Evolutionary conservation across 768 basidiomycete species (phyloP).

Genomic region (Aureoboletus auriporus): DNA sequence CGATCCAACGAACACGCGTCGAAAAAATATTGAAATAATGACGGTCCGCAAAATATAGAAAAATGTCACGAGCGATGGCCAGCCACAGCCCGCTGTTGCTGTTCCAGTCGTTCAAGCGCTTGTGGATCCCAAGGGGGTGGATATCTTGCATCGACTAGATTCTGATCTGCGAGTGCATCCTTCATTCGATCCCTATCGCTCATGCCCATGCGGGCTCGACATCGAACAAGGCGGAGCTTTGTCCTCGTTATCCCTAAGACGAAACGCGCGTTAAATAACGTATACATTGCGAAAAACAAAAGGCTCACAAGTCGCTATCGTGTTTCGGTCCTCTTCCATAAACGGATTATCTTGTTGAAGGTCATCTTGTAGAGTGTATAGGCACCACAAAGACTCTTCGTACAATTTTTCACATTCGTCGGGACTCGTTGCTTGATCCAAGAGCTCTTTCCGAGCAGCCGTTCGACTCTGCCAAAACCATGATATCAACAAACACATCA

Average conservation of each 20-base stretch:
- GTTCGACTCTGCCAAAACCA: constrained; percentile 67
- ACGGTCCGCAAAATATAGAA: too few relatives aligned
- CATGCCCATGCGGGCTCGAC: constrained; percentile 75
- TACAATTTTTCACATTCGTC: constrained; percentile 92
- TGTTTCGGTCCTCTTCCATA: constrained; percentile 77
- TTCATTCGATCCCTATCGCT: constrained; percentile 65
- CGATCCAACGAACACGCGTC: too few relatives aligned
- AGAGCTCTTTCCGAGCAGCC: constrained; percentile 86
- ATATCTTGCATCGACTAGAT: constrained; percentile 65
- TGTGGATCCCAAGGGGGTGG: constrained; percentile 72
- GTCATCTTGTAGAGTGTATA: constrained; percentile 90
- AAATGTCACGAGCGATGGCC: constrained; percentile 4
- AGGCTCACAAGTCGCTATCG: constrained; percentile 68
- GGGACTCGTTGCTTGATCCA: constrained; percentile 70
- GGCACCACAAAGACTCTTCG: constrained; percentile 91
- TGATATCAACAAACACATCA: background rate
- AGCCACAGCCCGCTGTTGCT: constrained; percentile 21
- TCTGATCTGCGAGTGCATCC: constrained; percentile 76
- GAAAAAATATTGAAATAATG: too few relatives aligned
- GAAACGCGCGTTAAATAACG: background rate
- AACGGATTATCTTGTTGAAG: constrained; percentile 80
- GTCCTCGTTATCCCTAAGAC: constrained; percentile 76
- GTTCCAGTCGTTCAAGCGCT: constrained; percentile 28
- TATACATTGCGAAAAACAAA: background rate
- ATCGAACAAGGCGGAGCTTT: constrained; percentile 76